Percentiles rank a stretch among this genome's conserved stretches.
Evolutionary conservation across 345 rosid species (phyloP).

Genomic region (Ceriops tagal): DNA sequence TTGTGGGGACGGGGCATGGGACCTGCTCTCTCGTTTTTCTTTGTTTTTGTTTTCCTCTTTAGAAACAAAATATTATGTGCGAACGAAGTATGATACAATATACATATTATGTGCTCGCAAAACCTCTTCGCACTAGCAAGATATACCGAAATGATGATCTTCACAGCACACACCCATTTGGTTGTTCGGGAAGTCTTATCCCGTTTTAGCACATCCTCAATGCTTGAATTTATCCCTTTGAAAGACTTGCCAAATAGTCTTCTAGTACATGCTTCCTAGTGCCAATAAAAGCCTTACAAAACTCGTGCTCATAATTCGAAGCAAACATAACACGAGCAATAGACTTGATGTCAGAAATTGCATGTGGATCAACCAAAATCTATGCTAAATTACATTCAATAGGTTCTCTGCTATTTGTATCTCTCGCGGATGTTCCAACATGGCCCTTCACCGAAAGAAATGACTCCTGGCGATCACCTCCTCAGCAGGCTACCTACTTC

Average conservation of each 20-base stretch:
- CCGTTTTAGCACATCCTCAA: slow-evolving; percentile 53
- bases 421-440: slow-evolving; percentile 28
- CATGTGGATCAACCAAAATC: slow-evolving; percentile 50
- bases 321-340: slow-evolving; percentile 70
- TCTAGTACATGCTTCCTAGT: slow-evolving; percentile 53
- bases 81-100: too few species aligned
- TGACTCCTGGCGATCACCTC: slow-evolving; percentile 50
- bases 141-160: slow-evolving; percentile 46
- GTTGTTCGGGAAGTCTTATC: slow-evolving; percentile 44
- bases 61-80: too few species aligned
- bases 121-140: slow-evolving; percentile 57
- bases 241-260: slow-evolving; percentile 46
- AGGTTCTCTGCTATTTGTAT: slow-evolving; percentile 20
- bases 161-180: slow-evolving; percentile 61
- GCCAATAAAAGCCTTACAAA: slow-evolving; percentile 44
- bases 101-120: slow-evolving; percentile 32
- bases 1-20: too few species aligned
- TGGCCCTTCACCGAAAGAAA: slow-evolving; percentile 56
- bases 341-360: slow-evolving; percentile 51
- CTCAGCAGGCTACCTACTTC: slow-evolving; percentile 37
- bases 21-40: not conserved
- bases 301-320: slow-evolving; percentile 48
- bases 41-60: too few species aligned
- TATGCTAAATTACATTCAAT: slow-evolving; percentile 15
- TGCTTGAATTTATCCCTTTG: slow-evolving; percentile 50